Percentiles rank a stretch among this genome's conserved stretches.
phyloP scores from a whole-genome alignment of 179 eudicot genomes.

The Monotropa hypopitys region DNA sequence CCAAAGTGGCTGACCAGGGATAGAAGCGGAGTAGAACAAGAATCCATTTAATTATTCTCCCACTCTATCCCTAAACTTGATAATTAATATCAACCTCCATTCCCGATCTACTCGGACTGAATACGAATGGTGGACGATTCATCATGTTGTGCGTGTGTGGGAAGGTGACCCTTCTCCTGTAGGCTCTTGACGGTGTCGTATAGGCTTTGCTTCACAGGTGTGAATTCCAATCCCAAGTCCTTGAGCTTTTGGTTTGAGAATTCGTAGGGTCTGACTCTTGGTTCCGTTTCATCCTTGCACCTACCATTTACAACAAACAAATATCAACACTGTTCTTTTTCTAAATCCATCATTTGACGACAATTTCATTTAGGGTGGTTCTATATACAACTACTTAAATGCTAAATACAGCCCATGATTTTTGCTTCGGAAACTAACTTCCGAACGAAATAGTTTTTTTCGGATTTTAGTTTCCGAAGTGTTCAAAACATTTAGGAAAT shows the following conservation, averaged over 20 bases:
- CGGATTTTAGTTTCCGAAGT: too few species aligned
- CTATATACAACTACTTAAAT: too few species aligned
- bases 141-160: constrained; percentile 35
- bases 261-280: constrained; percentile 66
- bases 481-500: too few species aligned
- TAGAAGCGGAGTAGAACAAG: too few species aligned
- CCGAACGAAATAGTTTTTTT: too few species aligned
- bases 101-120: too few species aligned
- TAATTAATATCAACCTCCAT: too few species aligned
- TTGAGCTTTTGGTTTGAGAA: constrained; percentile 72
- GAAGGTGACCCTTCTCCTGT: constrained; percentile 76
- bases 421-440: too few species aligned
- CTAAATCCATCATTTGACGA: neutral
- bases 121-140: constrained; percentile 26
- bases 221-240: constrained; percentile 74
- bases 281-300: constrained; percentile 70
- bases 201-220: constrained; percentile 46
- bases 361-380: neutral
- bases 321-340: neutral
- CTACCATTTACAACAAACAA: constrained; percentile 17
- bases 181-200: constrained; percentile 80
- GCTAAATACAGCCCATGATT: too few species aligned
- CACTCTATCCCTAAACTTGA: too few species aligned
- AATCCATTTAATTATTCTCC: too few species aligned
- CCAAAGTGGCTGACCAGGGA: too few species aligned